Evolutionary conservation across 345 rosid genomes (phyloP).

Genomic region (Dimocarpus longan): DNA sequence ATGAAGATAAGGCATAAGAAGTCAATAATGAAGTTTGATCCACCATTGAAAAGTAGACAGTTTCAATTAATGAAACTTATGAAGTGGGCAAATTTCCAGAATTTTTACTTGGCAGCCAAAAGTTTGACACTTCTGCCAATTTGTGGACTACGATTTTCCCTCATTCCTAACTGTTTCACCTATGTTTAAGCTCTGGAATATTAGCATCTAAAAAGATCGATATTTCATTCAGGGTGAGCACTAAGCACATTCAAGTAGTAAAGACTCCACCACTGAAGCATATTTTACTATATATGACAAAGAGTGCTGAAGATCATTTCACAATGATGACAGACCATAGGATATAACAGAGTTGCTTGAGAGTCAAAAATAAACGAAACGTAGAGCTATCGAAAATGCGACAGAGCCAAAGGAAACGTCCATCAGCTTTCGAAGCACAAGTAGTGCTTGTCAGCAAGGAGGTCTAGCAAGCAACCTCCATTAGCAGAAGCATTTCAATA

Average conservation of each 20-base stretch:
- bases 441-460: not conserved
- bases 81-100: not conserved
- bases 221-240: not conserved
- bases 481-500: slow-evolving; percentile 21
- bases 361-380: not conserved
- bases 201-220: not conserved
- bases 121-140: not conserved
- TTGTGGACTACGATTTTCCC: not conserved
- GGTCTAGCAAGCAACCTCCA: slow-evolving; percentile 19
- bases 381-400: not conserved
- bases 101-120: not conserved
- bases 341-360: not conserved
- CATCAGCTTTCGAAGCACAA: not conserved
- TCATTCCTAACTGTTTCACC: not conserved
- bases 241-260: not conserved
- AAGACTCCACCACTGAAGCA: not conserved
- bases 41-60: no score
- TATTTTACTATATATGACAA: not conserved
- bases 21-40: not conserved
- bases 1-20: not conserved
- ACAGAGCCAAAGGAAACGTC: not conserved
- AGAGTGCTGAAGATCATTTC: not conserved
- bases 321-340: not conserved
- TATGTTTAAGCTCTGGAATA: not conserved
- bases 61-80: not conserved